These are phyloP conservation scores for Eleusine coracana DNA, from an alignment of 176 grass and related monocot genomes.

Conservation along the genomic window DNA sequence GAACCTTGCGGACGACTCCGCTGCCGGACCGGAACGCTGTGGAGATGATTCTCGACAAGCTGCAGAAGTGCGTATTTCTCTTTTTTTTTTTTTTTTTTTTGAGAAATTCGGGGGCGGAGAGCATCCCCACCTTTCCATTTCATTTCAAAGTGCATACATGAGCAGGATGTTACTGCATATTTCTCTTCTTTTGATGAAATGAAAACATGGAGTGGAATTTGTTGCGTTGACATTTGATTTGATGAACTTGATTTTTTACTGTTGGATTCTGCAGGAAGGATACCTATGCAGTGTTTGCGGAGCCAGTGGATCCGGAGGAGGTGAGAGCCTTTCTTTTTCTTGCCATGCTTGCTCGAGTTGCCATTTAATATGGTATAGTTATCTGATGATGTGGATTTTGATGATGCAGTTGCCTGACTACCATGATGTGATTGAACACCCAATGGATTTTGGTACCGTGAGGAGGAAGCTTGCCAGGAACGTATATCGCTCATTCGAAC, in stretches of 20 bases:
- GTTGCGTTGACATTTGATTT: constrained; percentile 29
- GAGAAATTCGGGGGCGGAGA: too few relatives aligned
- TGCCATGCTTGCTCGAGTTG: constrained; percentile 33
- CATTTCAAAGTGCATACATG: too few relatives aligned
- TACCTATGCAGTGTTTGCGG: constrained; percentile 86
- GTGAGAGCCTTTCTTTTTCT: constrained; percentile 40
- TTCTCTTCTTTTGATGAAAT: constrained; percentile 8
- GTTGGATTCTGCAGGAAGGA: constrained; percentile 80
- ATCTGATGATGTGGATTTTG: constrained; percentile 42
- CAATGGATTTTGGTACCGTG: constrained; percentile 93
- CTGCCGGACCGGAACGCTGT: constrained; percentile 73
- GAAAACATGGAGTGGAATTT: constrained; percentile 25
- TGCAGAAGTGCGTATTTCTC: constrained; percentile 74
- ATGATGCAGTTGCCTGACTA: constrained; percentile 91
- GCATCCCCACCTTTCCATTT: too few relatives aligned
- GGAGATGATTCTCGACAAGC: constrained; percentile 89
- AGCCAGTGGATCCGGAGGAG: constrained; percentile 92
- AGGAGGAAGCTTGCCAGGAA: constrained; percentile 87
- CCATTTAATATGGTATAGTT: background rate
- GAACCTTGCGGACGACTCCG: constrained; percentile 59
- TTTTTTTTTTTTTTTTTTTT: constrained; percentile 17
- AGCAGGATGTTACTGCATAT: constrained; percentile 19
- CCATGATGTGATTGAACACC: constrained; percentile 92
- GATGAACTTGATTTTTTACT: constrained; percentile 36
- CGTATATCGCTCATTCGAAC: constrained; percentile 80